Evolutionary conservation across 2,329 filamentous ascomycete species (phyloP).

Genomic region (Nothopassalora personata): DNA sequence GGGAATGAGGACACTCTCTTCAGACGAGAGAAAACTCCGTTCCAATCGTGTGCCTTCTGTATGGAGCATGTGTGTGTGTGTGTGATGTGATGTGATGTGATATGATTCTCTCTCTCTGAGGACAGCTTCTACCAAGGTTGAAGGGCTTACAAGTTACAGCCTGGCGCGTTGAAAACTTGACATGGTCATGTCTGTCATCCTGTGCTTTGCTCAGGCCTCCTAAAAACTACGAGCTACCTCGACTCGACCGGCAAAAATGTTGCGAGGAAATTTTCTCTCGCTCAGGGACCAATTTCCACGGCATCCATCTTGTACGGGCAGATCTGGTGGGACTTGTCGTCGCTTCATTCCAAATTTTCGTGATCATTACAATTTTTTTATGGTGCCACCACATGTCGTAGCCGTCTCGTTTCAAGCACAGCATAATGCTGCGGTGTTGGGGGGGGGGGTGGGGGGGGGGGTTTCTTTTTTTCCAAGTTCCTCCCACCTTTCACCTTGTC

Average conservation of each 20-base stretch:
- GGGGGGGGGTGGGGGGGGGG: no score
- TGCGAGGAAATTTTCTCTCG: neutral
- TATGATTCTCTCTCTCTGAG: no score
- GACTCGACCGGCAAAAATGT: no score
- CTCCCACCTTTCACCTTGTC: neutral
- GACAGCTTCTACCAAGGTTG: neutral
- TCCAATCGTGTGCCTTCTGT: neutral
- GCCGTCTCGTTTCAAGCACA: neutral
- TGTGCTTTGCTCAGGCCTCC: no score
- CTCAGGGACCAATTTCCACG: no score
- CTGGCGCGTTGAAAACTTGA: neutral
- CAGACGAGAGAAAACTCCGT: neutral
- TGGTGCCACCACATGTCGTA: neutral
- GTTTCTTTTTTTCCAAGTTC: no score
- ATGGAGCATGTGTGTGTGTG: neutral
- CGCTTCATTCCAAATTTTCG: neutral
- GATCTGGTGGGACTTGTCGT: neutral
- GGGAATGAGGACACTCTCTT: neutral
- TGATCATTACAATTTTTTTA: neutral
- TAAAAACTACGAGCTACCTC: neutral
- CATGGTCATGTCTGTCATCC: no score
- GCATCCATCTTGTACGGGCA: no score
- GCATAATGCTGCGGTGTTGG: neutral
- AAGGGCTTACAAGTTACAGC: neutral
- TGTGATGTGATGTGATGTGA: no score